Base-by-base conservation (phyloP, 768 basidiomycete genomes). In the Mycena latifolia region DNA sequence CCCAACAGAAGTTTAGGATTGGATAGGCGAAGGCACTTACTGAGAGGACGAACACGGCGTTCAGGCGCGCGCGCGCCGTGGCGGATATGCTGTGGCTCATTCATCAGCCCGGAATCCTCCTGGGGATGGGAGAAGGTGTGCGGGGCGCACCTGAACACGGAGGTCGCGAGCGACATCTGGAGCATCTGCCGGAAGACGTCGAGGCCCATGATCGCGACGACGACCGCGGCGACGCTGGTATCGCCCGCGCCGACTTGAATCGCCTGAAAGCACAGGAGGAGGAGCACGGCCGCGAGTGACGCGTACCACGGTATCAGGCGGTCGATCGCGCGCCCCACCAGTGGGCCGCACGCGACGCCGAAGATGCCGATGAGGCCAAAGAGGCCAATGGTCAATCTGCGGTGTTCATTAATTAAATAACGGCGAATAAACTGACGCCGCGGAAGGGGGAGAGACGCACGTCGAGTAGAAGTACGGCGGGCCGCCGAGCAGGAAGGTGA, bases 281-380 rank as follows among this genome's bases (percentile, higher is more conserved):
- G 69, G 31, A 83, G 27, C 8, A 88, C 80, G 10, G 85, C 86
- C 47, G 88, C 72, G 29, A 95, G 79, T 10, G 91, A 87, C 9
- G 90, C 90, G 59, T 90, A 88, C 93, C 93, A 96, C 0, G 91
- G 90, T 0, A 92, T 83, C 35, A 95, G 81, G 7, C 76, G 78
- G 77, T 95, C 94, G 60, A 95, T 85, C 15, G 86, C 69, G 47
- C 84, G 85, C 0, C 94, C 95, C 31, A 88, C 83, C 22, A 93
- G 65, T 0, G 94, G 94, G 0, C 90, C 91, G 59, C 87, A 77
- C 10, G 88, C 78, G 8, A 93, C 91, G 27, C 89, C 94, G 20
- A 89, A 81, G 83, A 86, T 86, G 41, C 93, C 93, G 20, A 93
- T 80, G 17, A 94, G 77, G 5, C 90, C 92, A 72, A 93, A 92